Conservation (phyloP, 2,329 filamentous ascomycete species). For the Fusarium sarcochroum region DNA sequence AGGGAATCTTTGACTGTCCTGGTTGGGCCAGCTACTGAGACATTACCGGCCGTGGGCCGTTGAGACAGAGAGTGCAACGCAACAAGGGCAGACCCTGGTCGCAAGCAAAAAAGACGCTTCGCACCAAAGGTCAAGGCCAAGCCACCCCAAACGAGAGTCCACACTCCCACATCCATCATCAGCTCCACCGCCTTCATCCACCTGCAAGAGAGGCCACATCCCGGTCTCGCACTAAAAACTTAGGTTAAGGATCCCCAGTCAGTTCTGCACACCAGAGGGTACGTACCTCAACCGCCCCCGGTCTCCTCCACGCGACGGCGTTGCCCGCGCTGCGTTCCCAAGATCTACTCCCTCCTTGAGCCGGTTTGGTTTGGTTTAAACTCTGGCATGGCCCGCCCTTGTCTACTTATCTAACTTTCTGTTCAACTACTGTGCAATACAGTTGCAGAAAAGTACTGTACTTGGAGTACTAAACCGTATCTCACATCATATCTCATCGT, state of each 20-base stretch:
- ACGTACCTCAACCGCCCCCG: constrained; percentile 34
- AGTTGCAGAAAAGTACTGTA: constrained; percentile 2
- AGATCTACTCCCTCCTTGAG: constrained; percentile 36
- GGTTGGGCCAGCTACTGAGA: constrained; percentile 29
- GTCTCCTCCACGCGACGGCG: constrained; percentile 41
- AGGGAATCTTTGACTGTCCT: constrained; percentile 6
- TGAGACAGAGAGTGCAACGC: constrained; percentile 4
- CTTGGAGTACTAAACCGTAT: background rate
- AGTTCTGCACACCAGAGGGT: constrained; percentile 26
- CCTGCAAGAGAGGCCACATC: constrained; percentile 33
- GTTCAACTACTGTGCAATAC: constrained; percentile 21
- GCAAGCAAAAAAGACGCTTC: constrained; percentile 18
- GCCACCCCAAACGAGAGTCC: constrained; percentile 11
- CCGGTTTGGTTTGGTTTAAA: constrained; percentile 44
- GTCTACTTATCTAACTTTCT: constrained; percentile 26
- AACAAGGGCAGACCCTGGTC: constrained; percentile 27
- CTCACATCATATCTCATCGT: constrained; percentile 10
- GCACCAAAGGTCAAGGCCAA: constrained; percentile 25
- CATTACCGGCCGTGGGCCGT: constrained; percentile 25
- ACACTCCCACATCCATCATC: constrained; percentile 34
- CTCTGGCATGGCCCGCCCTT: constrained; percentile 43
- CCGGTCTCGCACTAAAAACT: constrained; percentile 32
- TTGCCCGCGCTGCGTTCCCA: constrained; percentile 30
- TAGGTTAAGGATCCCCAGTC: constrained; percentile 34
- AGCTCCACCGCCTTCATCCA: constrained; percentile 37